Evolutionary conservation across 805 yeast genomes (phyloP), one percentile per base, ranked within the genome.

Genomic region (Candida stauntonica): DNA sequence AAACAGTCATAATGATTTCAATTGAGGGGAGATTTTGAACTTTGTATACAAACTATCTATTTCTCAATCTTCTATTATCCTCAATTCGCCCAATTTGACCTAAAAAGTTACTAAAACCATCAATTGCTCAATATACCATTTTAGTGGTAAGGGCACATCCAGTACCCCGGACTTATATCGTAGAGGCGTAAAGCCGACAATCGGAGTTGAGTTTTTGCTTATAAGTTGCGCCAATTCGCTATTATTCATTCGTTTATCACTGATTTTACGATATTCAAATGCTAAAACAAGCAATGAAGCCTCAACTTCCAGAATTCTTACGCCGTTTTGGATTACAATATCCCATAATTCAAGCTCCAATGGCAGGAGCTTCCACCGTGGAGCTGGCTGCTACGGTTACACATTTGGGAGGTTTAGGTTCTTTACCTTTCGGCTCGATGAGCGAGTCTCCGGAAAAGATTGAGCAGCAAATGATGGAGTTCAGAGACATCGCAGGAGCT

Each of bases 321-420:
- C 29, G 29, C 7, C 38, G 40, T 5, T 46, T 68, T 17, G 66
- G 62, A 4, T 41, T 67, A n/a, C 59, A 49, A 31, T 52, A 52
- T 38, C 79, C 77, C 4, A 57, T 77, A 4, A 57, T 77, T 26
- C 80, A 74, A 49, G 67, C 81, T 1, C 81, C 82, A 16, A 76
- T 77, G 81, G 80, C 81, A 1, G 80, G 81, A 1, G 65, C 73
- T 3, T 61, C 72, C 12, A 72, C 75, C 1, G 58, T 66, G 2
- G 52, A 57, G 21, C 47, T 75, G 40, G 78, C 78, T 1, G 63
- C 70, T 1, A 61, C 60, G 2, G 66, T 72, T 1, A 53, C 67
- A 4, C 54, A 56, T 8, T 46, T 48, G 7, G 81, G 81, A 0
- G 77, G 70, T 1, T 35, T 77, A n/a, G 82, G 79, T 0, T 69